Percentiles rank a stretch among this genome's conserved stretches.
These are phyloP conservation scores for Grosmannia serpens DNA, from an alignment of 2,329 filamentous ascomycete species.

Conservation along the genomic window DNA sequence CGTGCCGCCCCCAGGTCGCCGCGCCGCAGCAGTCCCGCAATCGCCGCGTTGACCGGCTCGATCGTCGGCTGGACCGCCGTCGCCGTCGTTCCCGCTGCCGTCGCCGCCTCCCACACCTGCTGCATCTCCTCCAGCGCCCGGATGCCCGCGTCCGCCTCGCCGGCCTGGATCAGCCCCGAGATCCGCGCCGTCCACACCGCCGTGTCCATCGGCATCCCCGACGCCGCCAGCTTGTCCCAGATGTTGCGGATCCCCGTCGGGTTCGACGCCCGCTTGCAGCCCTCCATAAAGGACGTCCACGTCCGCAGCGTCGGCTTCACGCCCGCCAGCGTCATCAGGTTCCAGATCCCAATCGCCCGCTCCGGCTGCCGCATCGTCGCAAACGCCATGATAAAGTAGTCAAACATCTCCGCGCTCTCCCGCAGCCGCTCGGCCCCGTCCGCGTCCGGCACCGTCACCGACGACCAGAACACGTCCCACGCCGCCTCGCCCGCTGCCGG, in stretches of 20 bases:
- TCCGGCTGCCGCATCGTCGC: slow-evolving; percentile 19
- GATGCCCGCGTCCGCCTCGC: slow-evolving; percentile 44
- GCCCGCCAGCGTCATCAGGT: slow-evolving; percentile 33
- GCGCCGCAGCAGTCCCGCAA: slow-evolving; percentile 48
- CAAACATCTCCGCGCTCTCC: slow-evolving; percentile 15
- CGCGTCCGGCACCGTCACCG: slow-evolving; percentile 11
- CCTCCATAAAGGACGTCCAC: slow-evolving; percentile 63
- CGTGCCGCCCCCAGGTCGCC: slow-evolving; percentile 36
- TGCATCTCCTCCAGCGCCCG: slow-evolving; percentile 56
- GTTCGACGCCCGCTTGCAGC: slow-evolving; percentile 52
- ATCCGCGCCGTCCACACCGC: slow-evolving; percentile 62
- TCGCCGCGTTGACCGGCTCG: slow-evolving; percentile 56
- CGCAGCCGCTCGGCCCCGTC: slow-evolving; percentile 10
- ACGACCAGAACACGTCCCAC: slow-evolving; percentile 20
- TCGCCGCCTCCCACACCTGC: slow-evolving; percentile 37
- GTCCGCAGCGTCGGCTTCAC: slow-evolving; percentile 50
- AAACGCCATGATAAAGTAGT: slow-evolving; percentile 24
- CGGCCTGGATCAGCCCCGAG: slow-evolving; percentile 48
- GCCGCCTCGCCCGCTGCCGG: slow-evolving; percentile 13
- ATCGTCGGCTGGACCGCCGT: slow-evolving; percentile 46
- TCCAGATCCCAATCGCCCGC: slow-evolving; percentile 23
- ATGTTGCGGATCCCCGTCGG: slow-evolving; percentile 48
- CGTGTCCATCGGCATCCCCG: slow-evolving; percentile 49
- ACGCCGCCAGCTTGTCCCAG: slow-evolving; percentile 51
- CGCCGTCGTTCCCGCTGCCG: background rate